Base-by-base conservation (phyloP, 2,329 filamentous ascomycete genomes). In the Coniella lustricola region DNA sequence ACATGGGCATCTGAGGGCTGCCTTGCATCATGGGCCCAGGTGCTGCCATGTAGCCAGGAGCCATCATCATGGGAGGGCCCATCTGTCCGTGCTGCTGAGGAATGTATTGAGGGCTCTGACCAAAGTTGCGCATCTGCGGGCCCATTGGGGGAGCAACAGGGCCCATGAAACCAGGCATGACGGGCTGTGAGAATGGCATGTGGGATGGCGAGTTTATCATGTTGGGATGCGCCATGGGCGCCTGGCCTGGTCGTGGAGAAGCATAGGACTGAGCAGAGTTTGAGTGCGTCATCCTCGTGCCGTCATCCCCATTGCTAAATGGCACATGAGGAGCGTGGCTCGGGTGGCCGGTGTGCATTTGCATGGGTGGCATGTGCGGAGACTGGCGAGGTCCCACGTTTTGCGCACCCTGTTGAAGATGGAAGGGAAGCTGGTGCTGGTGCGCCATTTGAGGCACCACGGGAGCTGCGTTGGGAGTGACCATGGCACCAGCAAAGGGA, bases 31-130 rank as follows among this genome's bases (percentile, higher is more conserved):
- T 84, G 5, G 76, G 79, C 57, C 85, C 83, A n/a, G 83, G 84
- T 34, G 82, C 79, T 29, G 75, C 73, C 68, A 93, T 85, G 60
- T 85, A 94, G 72, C 85, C 69, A 55, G 87, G 87, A 57, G 90
- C 84, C 85, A 96, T 94, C 80, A 96, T 94, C 80, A 95, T 88
- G 0, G 82, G 83, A 3, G 74, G 77, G 10, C 77, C 81, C 82
- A 93, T 90, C 46, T 79, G 79, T 17, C 79, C 77, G 37, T 77
- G 77, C 58, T 87, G 86, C 45, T 81, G 81, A 32, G 78, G 79
- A 60, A 86, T 80, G 59, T 87, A 91, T 58, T 89, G 85, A 21
- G 79, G 74, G 37, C 75, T 85, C 57, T 84, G 84, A 33, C 84
- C 86, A 56, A 84, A 84, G 56, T 80, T 87, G 48, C 88, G 77